Conservation (phyloP, 805 yeast species). For the Dipodascus albidus region DNA sequence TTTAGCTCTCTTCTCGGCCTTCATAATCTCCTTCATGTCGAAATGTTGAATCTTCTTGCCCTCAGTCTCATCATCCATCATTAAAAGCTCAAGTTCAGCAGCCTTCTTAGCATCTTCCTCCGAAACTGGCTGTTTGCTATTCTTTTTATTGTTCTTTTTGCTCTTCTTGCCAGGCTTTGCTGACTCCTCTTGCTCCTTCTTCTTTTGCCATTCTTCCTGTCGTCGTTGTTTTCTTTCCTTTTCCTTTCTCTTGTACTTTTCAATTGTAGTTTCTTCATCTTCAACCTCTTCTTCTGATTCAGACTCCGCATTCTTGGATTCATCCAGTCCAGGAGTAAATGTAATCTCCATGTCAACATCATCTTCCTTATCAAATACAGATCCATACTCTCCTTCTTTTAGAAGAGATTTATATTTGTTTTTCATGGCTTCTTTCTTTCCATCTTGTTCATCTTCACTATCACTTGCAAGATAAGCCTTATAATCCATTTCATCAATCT, state of each 20-base stretch:
- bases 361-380: constrained; percentile 5
- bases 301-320: constrained; percentile 15
- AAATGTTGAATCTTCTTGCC: constrained; percentile 47
- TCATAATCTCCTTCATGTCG: constrained; percentile 64
- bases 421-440: constrained; percentile 26
- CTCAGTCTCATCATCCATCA: constrained; percentile 48
- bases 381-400: constrained; percentile 6
- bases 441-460: constrained; percentile 44
- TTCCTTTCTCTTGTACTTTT: constrained; percentile 73
- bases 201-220: constrained; percentile 59
- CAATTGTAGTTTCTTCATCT: constrained; percentile 62
- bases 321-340: constrained; percentile 76
- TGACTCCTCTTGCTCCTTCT: constrained; percentile 44
- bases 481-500: constrained; percentile 27
- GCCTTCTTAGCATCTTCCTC: constrained; percentile 33
- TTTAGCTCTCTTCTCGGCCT: constrained; percentile 49
- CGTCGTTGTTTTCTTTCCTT: constrained; percentile 85
- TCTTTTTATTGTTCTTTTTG: constrained; percentile 15
- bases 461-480: constrained; percentile 72
- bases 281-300: constrained; percentile 28
- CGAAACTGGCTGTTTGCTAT: constrained; percentile 13
- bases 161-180: constrained; percentile 17
- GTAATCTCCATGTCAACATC: constrained; percentile 90
- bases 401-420: constrained; percentile 50
- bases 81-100: constrained; percentile 64